Base-by-base conservation (phyloP, 2,329 filamentous ascomycete genomes). In the Colletotrichum limetticola region DNA sequence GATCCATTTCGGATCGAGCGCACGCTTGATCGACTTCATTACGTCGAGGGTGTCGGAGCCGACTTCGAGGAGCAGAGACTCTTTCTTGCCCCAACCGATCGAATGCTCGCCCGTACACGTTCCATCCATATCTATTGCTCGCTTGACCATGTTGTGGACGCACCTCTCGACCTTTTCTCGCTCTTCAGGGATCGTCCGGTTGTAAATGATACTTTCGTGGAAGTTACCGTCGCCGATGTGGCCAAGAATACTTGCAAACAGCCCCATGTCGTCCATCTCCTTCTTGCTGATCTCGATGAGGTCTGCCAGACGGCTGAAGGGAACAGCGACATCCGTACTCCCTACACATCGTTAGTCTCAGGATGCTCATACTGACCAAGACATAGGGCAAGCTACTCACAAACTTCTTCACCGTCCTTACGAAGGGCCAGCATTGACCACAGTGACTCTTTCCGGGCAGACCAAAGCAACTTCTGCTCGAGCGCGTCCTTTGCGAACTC, bases 201-300 rank as follows among this genome's bases (percentile, higher is more conserved):
- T 91, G 81, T 97, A 98, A 84, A 98, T 92, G 83, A 98, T 97
- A 79, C 93, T 94, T 80, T 95, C 92, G 81, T 98, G 95, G 85
- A 98, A 98, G 82, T 98, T 98, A 49, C 95, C 95, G 79, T 98
- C 95, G 14, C 95, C 95, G 69, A 98, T 93, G 79, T 98, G 95
- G 3, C 95, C 95, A 4, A 98, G 86, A 32, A 97, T 94, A 78
- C 93, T 95, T 1, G 95, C 94, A 80, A 98, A 97, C 1, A 98
- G 84, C 0, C 94, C 95, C 12, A 98, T 86, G 14, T 94, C 91
- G 78, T 96, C 93, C 88, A 97, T 92, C 79, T 97, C 94, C 80
- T 94, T 93, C 85, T 98, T 97, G 75, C 94, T 95, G 56, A 95
- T 87, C 80, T 97, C 95, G 85, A 89, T 88, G 71, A 95, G 93